Evolutionary conservation across 768 basidiomycete species (phyloP), one percentile per base, ranked within the genome.

Genomic region (Kwoniella europaea): DNA sequence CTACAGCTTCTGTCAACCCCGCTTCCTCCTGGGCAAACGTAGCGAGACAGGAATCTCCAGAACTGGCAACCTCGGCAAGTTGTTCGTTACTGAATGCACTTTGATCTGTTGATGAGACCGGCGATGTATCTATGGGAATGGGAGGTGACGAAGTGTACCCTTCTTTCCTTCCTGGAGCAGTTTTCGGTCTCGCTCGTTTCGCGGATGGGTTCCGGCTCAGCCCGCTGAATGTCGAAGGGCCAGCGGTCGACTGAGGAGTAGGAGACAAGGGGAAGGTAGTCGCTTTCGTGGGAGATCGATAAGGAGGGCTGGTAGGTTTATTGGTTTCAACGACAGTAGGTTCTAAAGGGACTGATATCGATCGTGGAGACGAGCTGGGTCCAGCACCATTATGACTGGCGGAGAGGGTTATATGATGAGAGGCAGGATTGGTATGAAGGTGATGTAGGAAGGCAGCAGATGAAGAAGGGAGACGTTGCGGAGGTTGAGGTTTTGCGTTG

Each of bases 401-500:
- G 61, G 79, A 75, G 5, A 83, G 67, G 1, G 77, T 79, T 57
- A 83, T 77, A 68, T 83, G 82, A 64, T 82, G 80, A 10, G 79
- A 77, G 10, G 74, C 66, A 42, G 82, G 82, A 63, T 79, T 77
- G 57, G 78, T 80, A 57, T 83, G 82, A 0, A 83, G 78, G 53
- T 81, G 81, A 59, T 79, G 77, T 10, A 82, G 79, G 20, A 83
- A 78, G 3, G 79, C 79, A 20, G 79, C 79, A 50, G 80, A 78
- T 7, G 68, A 70, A 46, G 68, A 50, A 16, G 20, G 65, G 42
- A 18, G 64, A 56, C 53, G 54, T 43, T 41, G 27, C 10, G 35
- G 41, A 53, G 10, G 54, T 35, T 53, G 41, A 46, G 35, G 15
- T n/a, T 29, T 16, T 20, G 59, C 16, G 35, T 43, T 43, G n/a